A percentile compares a stretch with the other conserved stretches of the same genome.
Evolutionary conservation across 1,284 basidiomycete species (phyloP).

Genomic region (Jaminaea rosea): DNA sequence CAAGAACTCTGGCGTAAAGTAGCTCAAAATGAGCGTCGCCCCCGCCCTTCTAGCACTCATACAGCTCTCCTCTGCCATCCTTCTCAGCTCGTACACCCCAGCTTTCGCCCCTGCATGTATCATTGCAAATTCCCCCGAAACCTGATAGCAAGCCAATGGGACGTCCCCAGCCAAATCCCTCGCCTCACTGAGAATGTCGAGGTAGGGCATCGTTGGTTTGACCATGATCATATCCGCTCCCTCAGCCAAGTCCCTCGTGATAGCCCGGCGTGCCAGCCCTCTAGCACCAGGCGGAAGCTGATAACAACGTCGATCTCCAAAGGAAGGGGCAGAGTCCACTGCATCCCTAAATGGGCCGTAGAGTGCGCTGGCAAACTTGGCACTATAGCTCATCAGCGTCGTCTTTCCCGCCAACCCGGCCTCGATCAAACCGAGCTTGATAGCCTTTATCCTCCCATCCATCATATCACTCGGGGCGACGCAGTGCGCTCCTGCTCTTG

Average conservation of each 20-base stretch:
- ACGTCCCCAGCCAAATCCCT: constrained; percentile 70
- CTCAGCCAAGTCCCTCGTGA: constrained; percentile 79
- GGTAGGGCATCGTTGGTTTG: constrained; percentile 89
- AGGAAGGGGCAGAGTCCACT: constrained; percentile 84
- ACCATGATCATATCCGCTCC: constrained; percentile 99
- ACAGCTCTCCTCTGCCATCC: constrained; percentile 86
- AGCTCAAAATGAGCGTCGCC: constrained; percentile 78
- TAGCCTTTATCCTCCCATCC: constrained; percentile 85
- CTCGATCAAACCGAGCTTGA: constrained; percentile 77
- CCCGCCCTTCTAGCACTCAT: constrained; percentile 86
- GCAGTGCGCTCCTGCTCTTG: constrained; percentile 87
- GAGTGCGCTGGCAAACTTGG: constrained; percentile 91
- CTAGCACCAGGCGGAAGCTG: constrained; percentile 82
- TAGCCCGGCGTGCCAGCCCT: constrained; percentile 83
- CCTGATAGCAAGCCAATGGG: constrained; percentile 77
- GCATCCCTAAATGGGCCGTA: constrained; percentile 98
- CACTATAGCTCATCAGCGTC: constrained; percentile 94
- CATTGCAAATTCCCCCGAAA: constrained; percentile 85
- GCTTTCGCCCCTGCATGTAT: constrained; percentile 83
- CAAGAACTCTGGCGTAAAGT: constrained; percentile 85
- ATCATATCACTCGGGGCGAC: constrained; percentile 99
- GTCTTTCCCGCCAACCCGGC: constrained; percentile 62
- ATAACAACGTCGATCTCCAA: constrained; percentile 93
- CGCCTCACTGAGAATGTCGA: constrained; percentile 88
- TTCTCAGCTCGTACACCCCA: constrained; percentile 80